A percentile compares a stretch with the other conserved stretches of the same genome.
phyloP scores from a whole-genome alignment of 768 basidiomycete species.

The Suillus clintonianus region DNA sequence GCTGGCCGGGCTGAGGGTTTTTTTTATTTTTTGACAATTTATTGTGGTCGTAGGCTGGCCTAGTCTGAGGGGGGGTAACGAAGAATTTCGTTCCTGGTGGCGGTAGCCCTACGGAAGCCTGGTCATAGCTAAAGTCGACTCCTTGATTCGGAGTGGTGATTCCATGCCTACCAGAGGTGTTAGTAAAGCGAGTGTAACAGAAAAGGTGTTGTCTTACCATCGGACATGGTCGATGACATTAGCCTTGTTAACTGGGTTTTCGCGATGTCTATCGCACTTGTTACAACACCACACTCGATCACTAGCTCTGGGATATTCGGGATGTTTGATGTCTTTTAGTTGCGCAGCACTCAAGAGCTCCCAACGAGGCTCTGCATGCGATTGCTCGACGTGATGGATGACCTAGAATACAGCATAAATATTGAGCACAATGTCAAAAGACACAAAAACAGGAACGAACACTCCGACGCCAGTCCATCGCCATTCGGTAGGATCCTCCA shows the following conservation, averaged over 20 bases:
- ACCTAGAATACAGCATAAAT: background rate
- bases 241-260: background rate
- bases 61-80: background rate
- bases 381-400: background rate
- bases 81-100: background rate
- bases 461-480: background rate
- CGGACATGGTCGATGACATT: background rate
- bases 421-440: background rate
- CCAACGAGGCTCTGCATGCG: background rate
- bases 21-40: too few relatives aligned
- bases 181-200: background rate
- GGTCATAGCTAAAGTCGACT: background rate
- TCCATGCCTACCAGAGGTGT: background rate
- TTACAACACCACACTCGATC: background rate
- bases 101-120: background rate
- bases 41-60: too few relatives aligned
- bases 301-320: background rate
- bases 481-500: background rate
- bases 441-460: background rate
- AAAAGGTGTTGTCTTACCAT: background rate
- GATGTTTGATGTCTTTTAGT: background rate
- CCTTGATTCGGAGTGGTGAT: background rate
- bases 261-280: background rate
- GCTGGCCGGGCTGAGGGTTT: too few relatives aligned
- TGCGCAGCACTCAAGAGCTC: slow-evolving; percentile 1